Evolutionary conservation across 2,329 filamentous ascomycete genomes (phyloP).

Genomic region (Cordyceps tenuipes): DNA sequence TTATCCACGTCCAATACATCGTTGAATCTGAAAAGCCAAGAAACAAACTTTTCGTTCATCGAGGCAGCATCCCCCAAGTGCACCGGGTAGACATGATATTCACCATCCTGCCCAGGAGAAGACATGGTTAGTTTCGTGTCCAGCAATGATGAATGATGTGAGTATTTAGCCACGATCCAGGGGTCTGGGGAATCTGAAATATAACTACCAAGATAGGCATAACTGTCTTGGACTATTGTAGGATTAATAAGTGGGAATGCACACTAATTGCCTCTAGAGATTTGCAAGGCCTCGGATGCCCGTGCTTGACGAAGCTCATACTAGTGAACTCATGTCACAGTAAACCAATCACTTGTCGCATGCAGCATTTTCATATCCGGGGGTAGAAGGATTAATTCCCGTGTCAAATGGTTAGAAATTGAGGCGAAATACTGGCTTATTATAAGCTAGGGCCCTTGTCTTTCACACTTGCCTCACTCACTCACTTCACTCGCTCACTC

Average conservation of each 20-base stretch:
- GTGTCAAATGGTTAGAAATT: too few relatives aligned
- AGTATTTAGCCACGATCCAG: not conserved
- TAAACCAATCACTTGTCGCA: not conserved
- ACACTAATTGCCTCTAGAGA: not conserved
- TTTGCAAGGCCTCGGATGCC: not conserved
- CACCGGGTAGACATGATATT: conserved; percentile 22
- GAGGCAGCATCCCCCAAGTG: conserved; percentile 25
- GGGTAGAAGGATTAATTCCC: too few relatives aligned
- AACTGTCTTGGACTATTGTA: too few relatives aligned
- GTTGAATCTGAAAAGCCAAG: conserved; percentile 34
- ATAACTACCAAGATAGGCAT: too few relatives aligned
- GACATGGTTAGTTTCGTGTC: not conserved
- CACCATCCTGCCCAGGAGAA: not conserved
- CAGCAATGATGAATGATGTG: not conserved
- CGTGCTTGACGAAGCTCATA: not conserved
- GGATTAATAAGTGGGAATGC: not conserved
- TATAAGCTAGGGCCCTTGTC: not conserved
- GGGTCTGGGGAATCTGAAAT: not conserved
- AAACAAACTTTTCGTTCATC: conserved; percentile 20
- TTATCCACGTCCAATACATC: conserved; percentile 36
- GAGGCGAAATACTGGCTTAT: too few relatives aligned
- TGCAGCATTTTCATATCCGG: too few relatives aligned
- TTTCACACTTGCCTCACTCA: too few relatives aligned
- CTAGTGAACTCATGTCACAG: not conserved
- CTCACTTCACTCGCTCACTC: too few relatives aligned